Conservation (phyloP, 345 rosid species). For the Bruguiera sexangula region DNA sequence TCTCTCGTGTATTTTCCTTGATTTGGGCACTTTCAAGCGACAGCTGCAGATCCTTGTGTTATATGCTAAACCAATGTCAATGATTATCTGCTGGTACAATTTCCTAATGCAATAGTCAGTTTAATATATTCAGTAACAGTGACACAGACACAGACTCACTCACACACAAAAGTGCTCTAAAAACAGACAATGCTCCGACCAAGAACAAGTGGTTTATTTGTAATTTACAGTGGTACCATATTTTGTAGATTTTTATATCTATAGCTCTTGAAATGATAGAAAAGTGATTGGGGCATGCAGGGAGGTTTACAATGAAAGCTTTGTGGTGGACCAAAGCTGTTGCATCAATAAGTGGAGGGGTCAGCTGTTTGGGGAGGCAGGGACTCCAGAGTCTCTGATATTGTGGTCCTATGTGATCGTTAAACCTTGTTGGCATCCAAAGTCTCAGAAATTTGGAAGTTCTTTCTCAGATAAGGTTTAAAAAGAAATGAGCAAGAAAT, state of each 20-base stretch:
- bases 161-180: not conserved
- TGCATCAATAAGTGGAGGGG: slow-evolving; percentile 3
- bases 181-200: too few species aligned
- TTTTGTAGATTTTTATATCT: not conserved
- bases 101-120: not conserved
- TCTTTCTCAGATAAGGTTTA: too few species aligned
- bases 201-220: not conserved
- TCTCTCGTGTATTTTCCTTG: not conserved
- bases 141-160: not conserved
- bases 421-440: slow-evolving; percentile 20
- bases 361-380: not conserved
- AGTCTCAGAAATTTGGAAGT: slow-evolving; percentile 1
- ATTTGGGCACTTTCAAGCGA: not conserved
- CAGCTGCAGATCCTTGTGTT: not conserved
- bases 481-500: not conserved
- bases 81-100: too few species aligned
- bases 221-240: not conserved
- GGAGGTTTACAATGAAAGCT: slow-evolving; percentile 8
- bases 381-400: not conserved
- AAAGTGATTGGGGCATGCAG: not conserved
- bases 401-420: slow-evolving; percentile 10
- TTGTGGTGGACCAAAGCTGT: slow-evolving; percentile 12
- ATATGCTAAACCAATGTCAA: too few species aligned
- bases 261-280: not conserved
- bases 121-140: not conserved